Percentiles rank a stretch among this genome's conserved stretches.
These are phyloP conservation scores for Penicillium soppii DNA, from an alignment of 495 filamentous ascomycete species.

Conservation along the genomic window DNA sequence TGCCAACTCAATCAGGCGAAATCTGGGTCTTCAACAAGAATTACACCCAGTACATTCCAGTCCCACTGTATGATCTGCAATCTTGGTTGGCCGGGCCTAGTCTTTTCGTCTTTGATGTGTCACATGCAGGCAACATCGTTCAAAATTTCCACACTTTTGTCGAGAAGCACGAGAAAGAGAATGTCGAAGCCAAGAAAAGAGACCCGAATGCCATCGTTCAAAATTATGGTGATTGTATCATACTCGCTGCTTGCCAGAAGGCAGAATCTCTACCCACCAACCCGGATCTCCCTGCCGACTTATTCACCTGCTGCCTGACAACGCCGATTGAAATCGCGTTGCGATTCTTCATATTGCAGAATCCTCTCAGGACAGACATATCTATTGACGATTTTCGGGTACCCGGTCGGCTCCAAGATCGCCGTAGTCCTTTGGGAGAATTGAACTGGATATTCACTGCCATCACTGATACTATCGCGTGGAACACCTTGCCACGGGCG, in stretches of 20 bases:
- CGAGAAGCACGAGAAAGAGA: slow-evolving; percentile 88
- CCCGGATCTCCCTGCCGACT: slow-evolving; percentile 86
- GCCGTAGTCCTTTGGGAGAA: slow-evolving; percentile 93
- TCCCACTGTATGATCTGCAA: slow-evolving; percentile 94
- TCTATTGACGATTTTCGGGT: slow-evolving; percentile 75
- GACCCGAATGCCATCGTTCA: slow-evolving; percentile 73
- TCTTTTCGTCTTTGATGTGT: slow-evolving; percentile 96
- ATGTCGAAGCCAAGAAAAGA: slow-evolving; percentile 64
- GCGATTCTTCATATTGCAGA: slow-evolving; percentile 90
- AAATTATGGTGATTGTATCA: slow-evolving; percentile 77
- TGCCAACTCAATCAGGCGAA: slow-evolving; percentile 92
- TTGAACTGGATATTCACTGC: slow-evolving; percentile 99
- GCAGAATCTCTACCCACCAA: slow-evolving; percentile 96
- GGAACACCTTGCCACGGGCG: slow-evolving; percentile 86
- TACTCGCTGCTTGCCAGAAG: slow-evolving; percentile 86
- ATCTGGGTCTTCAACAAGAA: slow-evolving; percentile 99
- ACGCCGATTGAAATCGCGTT: slow-evolving; percentile 97
- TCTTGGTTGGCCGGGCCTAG: slow-evolving; percentile 94
- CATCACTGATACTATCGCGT: slow-evolving; percentile 98
- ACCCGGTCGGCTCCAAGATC: slow-evolving; percentile 83
- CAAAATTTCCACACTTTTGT: slow-evolving; percentile 91
- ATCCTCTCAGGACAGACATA: slow-evolving; percentile 74
- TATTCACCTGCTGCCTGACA: slow-evolving; percentile 95
- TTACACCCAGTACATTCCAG: slow-evolving; percentile 98
- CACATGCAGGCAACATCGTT: slow-evolving; percentile 92